Evolutionary conservation across 1,284 basidiomycete species (phyloP), one percentile per base, ranked within the genome.

Genomic region (Hemileia vastatrix): DNA sequence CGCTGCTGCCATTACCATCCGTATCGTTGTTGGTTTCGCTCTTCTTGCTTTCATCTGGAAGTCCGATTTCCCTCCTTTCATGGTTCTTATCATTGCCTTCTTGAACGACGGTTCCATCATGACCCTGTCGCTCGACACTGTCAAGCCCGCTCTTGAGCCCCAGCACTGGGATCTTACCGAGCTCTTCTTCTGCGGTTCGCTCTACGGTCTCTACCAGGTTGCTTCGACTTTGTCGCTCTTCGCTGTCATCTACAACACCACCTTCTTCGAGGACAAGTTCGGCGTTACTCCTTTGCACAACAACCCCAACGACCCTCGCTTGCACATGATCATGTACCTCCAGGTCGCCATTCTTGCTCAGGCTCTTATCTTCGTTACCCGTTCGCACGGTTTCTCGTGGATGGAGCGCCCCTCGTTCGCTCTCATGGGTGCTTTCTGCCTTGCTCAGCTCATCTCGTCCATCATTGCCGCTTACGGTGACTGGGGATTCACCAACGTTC

Each of bases 261-360:
- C 74, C 61, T 97, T 90, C 83, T 96, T 95, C 86, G 83, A 87
- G 75, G 78, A 84, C 80, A 87, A 83, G 72, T 95, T 95, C 74
- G 82, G 84, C 64, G 91, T 94, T 57, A 71, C 74, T 0, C 80
- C 88, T 62, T 73, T 76, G 60, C 83, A 83, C 68, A 81, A 81
- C n/a, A n/a, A n/a, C 78, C 74, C 77, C 68, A 89, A 90, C 78
- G 88, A 92, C 77, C 79, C 78, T 54, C 82, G 87, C 72, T 78
- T 89, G 8, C 87, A 89, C 79, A 84, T 82, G 77, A 82, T 90
- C 69, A 79, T 88, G 65, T 90, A 90, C 80, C 83, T 90, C 68
- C 87, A 91, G 77, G 92, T 96, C 67, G 93, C 93, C 69, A 92
- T 95, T 78, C 94, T 95, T 79, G 95, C 93, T 64, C 93, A 97